Evolutionary conservation across 176 grass and related monocot genomes (phyloP), one percentile per base, ranked within the genome.

Genomic region (Phoenix dactylifera): DNA sequence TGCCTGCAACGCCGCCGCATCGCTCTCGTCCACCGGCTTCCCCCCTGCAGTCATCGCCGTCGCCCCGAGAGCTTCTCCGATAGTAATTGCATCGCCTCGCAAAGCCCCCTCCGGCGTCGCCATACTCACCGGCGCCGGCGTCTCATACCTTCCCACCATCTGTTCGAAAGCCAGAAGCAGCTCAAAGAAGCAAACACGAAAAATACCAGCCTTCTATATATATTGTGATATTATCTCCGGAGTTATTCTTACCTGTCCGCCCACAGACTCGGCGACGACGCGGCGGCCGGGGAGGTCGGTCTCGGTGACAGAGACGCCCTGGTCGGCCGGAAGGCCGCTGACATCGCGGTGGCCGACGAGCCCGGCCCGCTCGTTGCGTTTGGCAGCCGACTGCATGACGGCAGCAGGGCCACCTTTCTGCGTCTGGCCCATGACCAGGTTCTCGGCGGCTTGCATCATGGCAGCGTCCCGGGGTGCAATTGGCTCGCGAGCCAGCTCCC

Each of bases 401-500:
- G 74, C 55, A 12, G 81, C 75, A 0, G 75, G 67, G 0, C 77
- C 74, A 48, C 78, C 75, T 30, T 75, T 80, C 15, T 64, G 71
- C 14, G 71, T 72, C 56, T 29, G 49, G n/a, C 84, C 84, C 0
- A 84, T 62, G 69, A 74, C 64, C 3, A 28, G 50, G 57, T 66
- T 59, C 72, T 95, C 89, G 18, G 75, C 81, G 7, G 68, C 64
- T 67, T 95, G 84, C 85, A 95, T 72, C 64, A 70, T 10, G 58
- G 81, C 64, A 0, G 81, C 81, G 69, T 95, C 85, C 29, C 80
- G 29, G 0, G 85, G 85, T 6, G 89, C 77, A 14, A 95, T 70
- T 7, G 64, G 28, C 22, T 71, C 67, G 4, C 22, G n/a, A 3
- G 78, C 77, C 1, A 88, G 60, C 5, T 85, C 52, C 6, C 85